phyloP scores from a whole-genome alignment of 2,329 filamentous ascomycete genomes.

The Thielaviopsis euricoi region DNA sequence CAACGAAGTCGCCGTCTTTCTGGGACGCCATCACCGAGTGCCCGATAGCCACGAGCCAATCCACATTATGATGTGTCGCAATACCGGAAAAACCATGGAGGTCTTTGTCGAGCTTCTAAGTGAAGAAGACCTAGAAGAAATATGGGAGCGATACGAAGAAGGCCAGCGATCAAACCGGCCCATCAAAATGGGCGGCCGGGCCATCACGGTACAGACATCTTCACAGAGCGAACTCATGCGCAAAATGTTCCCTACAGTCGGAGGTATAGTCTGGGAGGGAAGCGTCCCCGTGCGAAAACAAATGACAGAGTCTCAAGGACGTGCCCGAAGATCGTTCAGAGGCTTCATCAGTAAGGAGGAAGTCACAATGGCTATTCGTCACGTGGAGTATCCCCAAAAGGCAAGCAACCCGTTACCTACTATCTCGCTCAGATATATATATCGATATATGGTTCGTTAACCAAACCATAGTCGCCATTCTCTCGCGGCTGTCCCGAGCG shows the following conservation, averaged over 20 bases:
- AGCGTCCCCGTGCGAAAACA: constrained; percentile 20
- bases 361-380: constrained; percentile 45
- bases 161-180: constrained; percentile 22
- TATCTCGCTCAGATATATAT: not conserved
- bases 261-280: constrained; percentile 38
- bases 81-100: constrained; percentile 44
- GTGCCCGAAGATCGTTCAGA: constrained; percentile 29
- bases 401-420: constrained; percentile 15
- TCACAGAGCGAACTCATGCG: constrained; percentile 41
- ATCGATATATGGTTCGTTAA: constrained; percentile 1
- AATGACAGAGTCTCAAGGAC: constrained; percentile 19
- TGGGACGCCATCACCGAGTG: constrained; percentile 39
- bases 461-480: constrained; percentile 34
- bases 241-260: constrained; percentile 42
- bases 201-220: constrained; percentile 39
- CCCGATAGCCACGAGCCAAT: constrained; percentile 38
- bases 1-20: constrained; percentile 39
- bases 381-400: constrained; percentile 43
- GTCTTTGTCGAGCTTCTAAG: constrained; percentile 41
- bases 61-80: constrained; percentile 49
- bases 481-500: constrained; percentile 45
- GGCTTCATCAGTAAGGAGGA: constrained; percentile 46
- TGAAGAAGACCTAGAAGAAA: constrained; percentile 34
- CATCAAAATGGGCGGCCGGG: constrained; percentile 38
- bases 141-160: constrained; percentile 31